phyloP scores from a whole-genome alignment of 2,329 filamentous ascomycete genomes.

The Acrocalymma vagum region DNA sequence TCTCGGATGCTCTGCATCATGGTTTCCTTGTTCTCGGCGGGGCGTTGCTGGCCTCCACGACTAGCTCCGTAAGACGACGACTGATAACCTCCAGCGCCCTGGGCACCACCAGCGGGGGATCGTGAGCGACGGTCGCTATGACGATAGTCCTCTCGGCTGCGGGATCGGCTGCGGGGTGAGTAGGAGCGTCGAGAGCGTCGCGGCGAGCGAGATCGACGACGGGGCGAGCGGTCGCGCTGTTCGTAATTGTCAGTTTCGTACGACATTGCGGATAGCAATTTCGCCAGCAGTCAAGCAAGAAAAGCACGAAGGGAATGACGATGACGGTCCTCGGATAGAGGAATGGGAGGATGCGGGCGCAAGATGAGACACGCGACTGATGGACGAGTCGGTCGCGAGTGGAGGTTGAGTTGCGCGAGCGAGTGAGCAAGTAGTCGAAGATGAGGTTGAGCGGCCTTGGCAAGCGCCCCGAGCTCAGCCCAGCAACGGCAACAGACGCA shows the following conservation, averaged over 20 bases:
- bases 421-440: constrained; percentile 24
- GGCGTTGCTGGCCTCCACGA: constrained; percentile 63
- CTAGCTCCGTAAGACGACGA: constrained; percentile 64
- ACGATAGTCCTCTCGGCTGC: constrained; percentile 70
- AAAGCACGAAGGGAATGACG: constrained; percentile 14
- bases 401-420: constrained; percentile 29
- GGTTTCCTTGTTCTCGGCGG: constrained; percentile 88
- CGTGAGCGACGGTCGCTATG: constrained; percentile 67
- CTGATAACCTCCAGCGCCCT: constrained; percentile 72
- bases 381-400: constrained; percentile 21
- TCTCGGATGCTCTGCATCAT: constrained; percentile 97
- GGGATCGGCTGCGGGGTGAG: constrained; percentile 74
- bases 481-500: too few species aligned
- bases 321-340: constrained; percentile 10
- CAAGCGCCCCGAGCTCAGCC: neutral
- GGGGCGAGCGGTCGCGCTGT: constrained; percentile 69
- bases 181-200: constrained; percentile 67
- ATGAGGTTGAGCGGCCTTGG: constrained; percentile 27
- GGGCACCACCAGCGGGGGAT: constrained; percentile 82
- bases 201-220: constrained; percentile 63
- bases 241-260: constrained; percentile 49
- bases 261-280: constrained; percentile 33
- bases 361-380: constrained; percentile 31
- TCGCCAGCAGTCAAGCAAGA: constrained; percentile 17
- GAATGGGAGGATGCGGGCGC: constrained; percentile 20